phyloP scores from a whole-genome alignment of 2,329 filamentous ascomycete species.

The Metarhizium robertsii region DNA sequence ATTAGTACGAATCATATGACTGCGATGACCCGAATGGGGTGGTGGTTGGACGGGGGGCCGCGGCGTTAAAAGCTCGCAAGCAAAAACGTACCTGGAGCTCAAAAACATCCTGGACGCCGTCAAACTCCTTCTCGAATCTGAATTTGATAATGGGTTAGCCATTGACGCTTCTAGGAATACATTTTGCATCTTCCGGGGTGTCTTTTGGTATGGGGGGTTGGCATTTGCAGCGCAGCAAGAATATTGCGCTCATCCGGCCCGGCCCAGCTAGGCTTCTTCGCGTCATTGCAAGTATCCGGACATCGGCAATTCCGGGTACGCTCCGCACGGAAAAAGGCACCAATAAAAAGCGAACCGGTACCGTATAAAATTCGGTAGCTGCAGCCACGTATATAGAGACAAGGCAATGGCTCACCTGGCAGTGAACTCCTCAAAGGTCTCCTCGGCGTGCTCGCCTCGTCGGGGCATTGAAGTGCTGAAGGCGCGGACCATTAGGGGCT shows the following conservation, averaged over 20 bases:
- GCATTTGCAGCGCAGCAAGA: background rate
- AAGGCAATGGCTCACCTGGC: constrained; percentile 62
- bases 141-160: constrained; percentile 13
- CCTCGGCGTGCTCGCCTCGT: constrained; percentile 66
- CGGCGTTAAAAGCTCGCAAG: background rate
- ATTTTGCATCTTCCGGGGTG: background rate
- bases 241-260: background rate
- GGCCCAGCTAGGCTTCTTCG: background rate
- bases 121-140: constrained; percentile 99
- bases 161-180: constrained; percentile 12
- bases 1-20: constrained; percentile 8
- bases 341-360: background rate
- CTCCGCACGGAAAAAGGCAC: background rate
- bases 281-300: background rate
- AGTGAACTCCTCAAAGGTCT: constrained; percentile 98
- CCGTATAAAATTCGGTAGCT: background rate
- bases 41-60: background rate
- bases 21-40: background rate
- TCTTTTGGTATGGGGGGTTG: background rate
- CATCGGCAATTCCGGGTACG: background rate
- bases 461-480: constrained; percentile 55
- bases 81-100: constrained; percentile 80
- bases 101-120: constrained; percentile 94
- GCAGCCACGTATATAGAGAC: background rate
- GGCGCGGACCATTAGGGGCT: constrained; percentile 45